phyloP scores from a whole-genome alignment of 1,284 basidiomycete species.

The Malassezia sympodialis region DNA sequence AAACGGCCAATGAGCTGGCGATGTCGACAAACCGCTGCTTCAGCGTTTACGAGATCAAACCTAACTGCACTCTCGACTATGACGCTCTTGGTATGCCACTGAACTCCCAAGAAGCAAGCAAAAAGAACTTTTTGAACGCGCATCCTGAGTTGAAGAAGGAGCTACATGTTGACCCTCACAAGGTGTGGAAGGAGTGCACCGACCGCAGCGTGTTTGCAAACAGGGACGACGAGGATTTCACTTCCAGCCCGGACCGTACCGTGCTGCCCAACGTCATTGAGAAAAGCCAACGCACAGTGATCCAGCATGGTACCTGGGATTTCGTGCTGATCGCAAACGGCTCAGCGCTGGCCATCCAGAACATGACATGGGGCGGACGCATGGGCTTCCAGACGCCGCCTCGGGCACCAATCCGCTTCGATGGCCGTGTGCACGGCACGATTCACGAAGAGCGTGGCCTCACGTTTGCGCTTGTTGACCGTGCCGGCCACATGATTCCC shows the following conservation, averaged over 20 bases:
- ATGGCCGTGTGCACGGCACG: not conserved
- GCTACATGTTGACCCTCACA: conserved; percentile 26
- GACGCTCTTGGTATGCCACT: conserved; percentile 24
- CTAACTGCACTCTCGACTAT: not conserved
- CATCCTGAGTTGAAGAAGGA: conserved; percentile 32
- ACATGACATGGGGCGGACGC: conserved; percentile 40
- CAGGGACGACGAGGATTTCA: not conserved
- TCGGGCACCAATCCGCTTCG: not conserved
- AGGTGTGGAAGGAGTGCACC: conserved; percentile 26
- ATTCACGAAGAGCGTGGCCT: conserved; percentile 11
- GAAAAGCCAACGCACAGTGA: conserved; percentile 25
- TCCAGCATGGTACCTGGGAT: conserved; percentile 38
- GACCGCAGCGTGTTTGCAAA: conserved; percentile 21
- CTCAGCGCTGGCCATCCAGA: conserved; percentile 33
- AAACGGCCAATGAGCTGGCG: not conserved
- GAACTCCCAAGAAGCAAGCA: conserved; percentile 1
- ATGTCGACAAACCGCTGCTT: conserved; percentile 1
- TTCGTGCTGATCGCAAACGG: conserved; percentile 35
- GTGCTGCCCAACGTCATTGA: conserved; percentile 33
- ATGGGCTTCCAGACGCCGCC: conserved; percentile 35
- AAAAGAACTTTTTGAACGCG: conserved; percentile 26
- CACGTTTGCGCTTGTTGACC: conserved; percentile 2
- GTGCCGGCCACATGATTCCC: conserved; percentile 35
- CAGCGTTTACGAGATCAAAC: conserved; percentile 7
- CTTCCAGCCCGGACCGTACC: conserved; percentile 8